Base-by-base conservation (phyloP, 495 filamentous ascomycete genomes). In the Penicillium pancosmium region DNA sequence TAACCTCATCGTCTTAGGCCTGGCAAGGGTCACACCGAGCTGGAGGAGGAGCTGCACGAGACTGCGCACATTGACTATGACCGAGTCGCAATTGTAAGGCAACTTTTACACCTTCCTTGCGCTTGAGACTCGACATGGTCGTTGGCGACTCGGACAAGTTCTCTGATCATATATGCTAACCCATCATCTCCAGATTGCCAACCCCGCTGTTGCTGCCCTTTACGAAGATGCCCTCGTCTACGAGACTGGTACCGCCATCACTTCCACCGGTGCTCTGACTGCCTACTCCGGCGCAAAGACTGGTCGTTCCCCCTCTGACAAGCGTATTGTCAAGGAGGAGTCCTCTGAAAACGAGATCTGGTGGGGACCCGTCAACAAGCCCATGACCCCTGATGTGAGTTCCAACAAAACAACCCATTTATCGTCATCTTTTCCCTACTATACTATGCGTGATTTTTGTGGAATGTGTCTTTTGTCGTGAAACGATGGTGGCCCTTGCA, bases 211-310 rank as follows among this genome's bases (percentile, higher is more conserved):
- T 57, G 86, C 95, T 66, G 90, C 94, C 60, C 84, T 98, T 61
- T 98, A 98, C 82, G 94, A 98, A 84, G 94, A 98, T 89, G 94
- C 94, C 55, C 84, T 98, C 50, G 94, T 98, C 64, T 98, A 98
- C 81, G 94, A 98, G 81, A 93, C 91, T 56, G 94, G 94, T 68
- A 93, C 93, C 52, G 94, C 95, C 66, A 97, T 98, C 78, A 95
- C 95, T 50, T 95, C 92, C 21, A 89, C 88, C 62, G 94, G 94
- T 72, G 94, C 94, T 59, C 80, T 98, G 66, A 97, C 91, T 18
- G 94, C 94, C 61, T 98, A 98, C 81, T 98, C 94, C 43, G 94
- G 94, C 63, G 89, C 92, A 60, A 98, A 98, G 84, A 98, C 94
- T 59, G 94, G 94, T 54, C 93, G 94, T 61, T 98, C 94, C 56